Percentiles rank a stretch among this genome's conserved stretches.
These are phyloP conservation scores for Aspergillus aculeatus DNA, from an alignment of 2,329 filamentous ascomycete genomes.

Conservation along the genomic window DNA sequence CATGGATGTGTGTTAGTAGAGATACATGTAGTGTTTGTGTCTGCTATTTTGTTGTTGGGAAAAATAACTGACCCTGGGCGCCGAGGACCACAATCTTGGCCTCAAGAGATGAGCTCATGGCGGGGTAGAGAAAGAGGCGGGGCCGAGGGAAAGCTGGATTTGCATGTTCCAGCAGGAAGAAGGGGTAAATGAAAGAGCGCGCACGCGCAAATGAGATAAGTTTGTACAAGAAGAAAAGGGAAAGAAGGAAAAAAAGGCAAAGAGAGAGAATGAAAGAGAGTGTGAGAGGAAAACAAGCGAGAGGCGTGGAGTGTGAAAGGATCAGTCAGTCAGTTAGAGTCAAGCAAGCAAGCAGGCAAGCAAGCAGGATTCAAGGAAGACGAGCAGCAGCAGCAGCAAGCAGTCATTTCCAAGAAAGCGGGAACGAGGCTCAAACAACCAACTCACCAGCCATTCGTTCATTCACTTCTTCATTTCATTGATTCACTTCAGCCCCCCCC, in stretches of 20 bases:
- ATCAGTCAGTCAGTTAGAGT: constrained; percentile 1
- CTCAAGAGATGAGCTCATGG: constrained; percentile 51
- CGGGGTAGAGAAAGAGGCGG: constrained; percentile 31
- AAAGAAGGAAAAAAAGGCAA: background rate
- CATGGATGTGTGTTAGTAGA: constrained; percentile 2
- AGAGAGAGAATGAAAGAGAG: background rate
- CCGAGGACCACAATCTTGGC: constrained; percentile 55
- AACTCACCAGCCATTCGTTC: background rate
- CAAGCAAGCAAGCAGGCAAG: background rate
- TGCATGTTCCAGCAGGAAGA: constrained; percentile 29
- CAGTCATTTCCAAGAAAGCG: background rate
- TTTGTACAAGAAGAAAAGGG: background rate
- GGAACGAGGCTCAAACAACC: background rate
- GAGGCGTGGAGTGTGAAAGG: background rate
- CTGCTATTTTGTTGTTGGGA: background rate
- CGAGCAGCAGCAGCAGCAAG: too few relatives aligned
- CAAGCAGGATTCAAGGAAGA: background rate
- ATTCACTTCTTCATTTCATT: background rate
- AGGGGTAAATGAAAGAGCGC: background rate
- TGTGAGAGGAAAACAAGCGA: background rate
- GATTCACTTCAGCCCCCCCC: background rate
- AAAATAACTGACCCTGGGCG: constrained; percentile 43
- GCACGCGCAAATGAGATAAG: background rate
- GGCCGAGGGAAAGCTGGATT: constrained; percentile 25
- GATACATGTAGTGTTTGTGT: background rate